Conservation (phyloP, 805 yeast genomes). For the Zygoascus ofunaensis region DNA sequence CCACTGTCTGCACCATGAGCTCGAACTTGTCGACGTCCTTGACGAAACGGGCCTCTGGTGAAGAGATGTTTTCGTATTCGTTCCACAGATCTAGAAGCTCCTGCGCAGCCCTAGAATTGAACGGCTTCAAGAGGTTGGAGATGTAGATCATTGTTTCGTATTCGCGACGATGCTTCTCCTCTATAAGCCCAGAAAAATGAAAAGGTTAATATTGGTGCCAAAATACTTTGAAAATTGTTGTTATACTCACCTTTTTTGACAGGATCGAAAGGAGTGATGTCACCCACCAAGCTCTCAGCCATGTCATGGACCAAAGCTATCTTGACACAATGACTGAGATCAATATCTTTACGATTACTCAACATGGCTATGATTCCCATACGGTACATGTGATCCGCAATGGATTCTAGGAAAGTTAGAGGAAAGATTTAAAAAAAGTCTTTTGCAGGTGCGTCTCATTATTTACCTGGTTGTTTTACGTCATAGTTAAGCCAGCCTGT, state of each 20-base stretch:
- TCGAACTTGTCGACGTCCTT: slow-evolving; percentile 89
- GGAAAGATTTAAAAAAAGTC: background rate
- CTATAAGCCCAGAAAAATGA: slow-evolving; percentile 13
- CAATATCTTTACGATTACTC: slow-evolving; percentile 42
- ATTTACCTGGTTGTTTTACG: slow-evolving; percentile 37
- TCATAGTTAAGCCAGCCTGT: slow-evolving; percentile 90
- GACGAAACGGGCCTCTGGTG: slow-evolving; percentile 77
- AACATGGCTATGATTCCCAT: slow-evolving; percentile 79
- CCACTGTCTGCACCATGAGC: slow-evolving; percentile 46
- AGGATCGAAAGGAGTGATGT: slow-evolving; percentile 74
- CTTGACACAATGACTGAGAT: slow-evolving; percentile 63
- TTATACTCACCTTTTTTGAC: slow-evolving; percentile 41
- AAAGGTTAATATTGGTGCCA: background rate
- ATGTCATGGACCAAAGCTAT: slow-evolving; percentile 89
- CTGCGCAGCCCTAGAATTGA: slow-evolving; percentile 50
- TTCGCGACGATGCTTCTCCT: slow-evolving; percentile 81
- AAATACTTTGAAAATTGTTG: too few species aligned
- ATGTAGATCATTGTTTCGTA: slow-evolving; percentile 60
- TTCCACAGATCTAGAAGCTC: slow-evolving; percentile 70
- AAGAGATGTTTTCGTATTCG: slow-evolving; percentile 79
- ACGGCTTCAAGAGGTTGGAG: slow-evolving; percentile 48
- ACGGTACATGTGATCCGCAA: slow-evolving; percentile 93
- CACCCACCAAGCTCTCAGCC: slow-evolving; percentile 92
- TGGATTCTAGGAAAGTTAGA: slow-evolving; percentile 36
- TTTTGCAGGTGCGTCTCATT: slow-evolving; percentile 27